Conservation (phyloP, 1,139 yeast species). For the Sugiyamaella xylanicola region DNA sequence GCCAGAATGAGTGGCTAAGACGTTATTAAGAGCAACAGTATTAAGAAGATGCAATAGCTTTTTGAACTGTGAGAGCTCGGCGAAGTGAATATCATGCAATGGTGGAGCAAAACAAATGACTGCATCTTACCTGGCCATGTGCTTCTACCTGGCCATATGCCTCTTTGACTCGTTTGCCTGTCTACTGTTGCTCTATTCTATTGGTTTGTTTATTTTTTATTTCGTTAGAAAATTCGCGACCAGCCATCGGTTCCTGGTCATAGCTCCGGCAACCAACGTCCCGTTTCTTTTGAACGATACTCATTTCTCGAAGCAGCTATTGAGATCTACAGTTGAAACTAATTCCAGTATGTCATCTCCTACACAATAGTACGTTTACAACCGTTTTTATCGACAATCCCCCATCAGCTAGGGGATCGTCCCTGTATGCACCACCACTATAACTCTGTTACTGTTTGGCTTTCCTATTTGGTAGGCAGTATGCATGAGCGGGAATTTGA, state of each 20-base stretch:
- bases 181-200: too few species aligned
- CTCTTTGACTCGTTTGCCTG: too few species aligned
- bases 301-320: neutral
- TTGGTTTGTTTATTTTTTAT: too few species aligned
- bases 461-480: neutral
- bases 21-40: too few species aligned
- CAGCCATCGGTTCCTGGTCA: neutral
- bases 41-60: too few species aligned
- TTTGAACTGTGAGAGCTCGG: too few species aligned
- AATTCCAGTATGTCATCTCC: neutral
- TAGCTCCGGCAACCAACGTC: neutral
- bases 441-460: conserved; percentile 2
- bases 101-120: too few species aligned
- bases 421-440: conserved; percentile 1
- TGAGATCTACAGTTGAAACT: neutral
- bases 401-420: neutral
- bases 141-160: too few species aligned
- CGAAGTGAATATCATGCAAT: too few species aligned
- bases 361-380: neutral
- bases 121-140: too few species aligned
- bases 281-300: neutral
- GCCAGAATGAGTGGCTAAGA: too few species aligned
- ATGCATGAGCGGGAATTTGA: conserved; percentile 1
- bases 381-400: neutral
- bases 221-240: neutral